A percentile compares a stretch with the other conserved stretches of the same genome.
Conservation (phyloP, 2,329 filamentous ascomycete genomes). For the Hypoxylon sp. region DNA sequence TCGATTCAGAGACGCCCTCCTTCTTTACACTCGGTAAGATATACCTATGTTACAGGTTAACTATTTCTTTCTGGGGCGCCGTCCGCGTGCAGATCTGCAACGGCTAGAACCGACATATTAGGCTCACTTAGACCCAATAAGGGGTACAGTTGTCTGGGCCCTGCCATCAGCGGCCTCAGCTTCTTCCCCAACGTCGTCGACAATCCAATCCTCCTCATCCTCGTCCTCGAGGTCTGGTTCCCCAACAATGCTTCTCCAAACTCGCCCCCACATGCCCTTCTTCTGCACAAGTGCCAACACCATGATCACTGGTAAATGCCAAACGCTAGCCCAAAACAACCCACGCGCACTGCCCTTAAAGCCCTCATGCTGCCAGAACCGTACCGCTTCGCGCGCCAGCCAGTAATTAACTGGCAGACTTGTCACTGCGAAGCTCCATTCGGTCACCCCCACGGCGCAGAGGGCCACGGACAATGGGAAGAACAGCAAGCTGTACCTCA, state of each 20-base stretch:
- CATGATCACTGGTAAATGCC: conserved; percentile 92
- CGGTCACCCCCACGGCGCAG: conserved; percentile 83
- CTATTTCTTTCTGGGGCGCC: conserved; percentile 2
- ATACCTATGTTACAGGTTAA: conserved; percentile 40
- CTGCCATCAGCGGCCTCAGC: conserved; percentile 19
- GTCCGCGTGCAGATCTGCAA: conserved; percentile 18
- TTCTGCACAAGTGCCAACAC: conserved; percentile 93
- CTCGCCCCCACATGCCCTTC: conserved; percentile 88
- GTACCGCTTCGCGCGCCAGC: conserved; percentile 83
- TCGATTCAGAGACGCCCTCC: neutral
- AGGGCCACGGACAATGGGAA: conserved; percentile 87
- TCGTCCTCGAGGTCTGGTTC: conserved; percentile 69
- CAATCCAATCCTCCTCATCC: conserved; percentile 63
- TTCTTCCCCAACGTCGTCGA: conserved; percentile 32
- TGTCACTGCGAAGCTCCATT: conserved; percentile 85
- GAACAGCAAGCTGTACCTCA: conserved; percentile 88
- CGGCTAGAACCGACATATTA: conserved; percentile 2
- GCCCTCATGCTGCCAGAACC: conserved; percentile 84
- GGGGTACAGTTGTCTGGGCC: conserved; percentile 13
- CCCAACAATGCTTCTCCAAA: conserved; percentile 79
- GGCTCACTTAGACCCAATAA: conserved; percentile 30
- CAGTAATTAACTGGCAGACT: conserved; percentile 87
- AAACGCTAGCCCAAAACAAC: conserved; percentile 97
- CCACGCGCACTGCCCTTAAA: conserved; percentile 83
- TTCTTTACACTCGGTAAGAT: conserved; percentile 25